phyloP scores from a whole-genome alignment of 2,329 filamentous ascomycete species.

The Phoma sp. region DNA sequence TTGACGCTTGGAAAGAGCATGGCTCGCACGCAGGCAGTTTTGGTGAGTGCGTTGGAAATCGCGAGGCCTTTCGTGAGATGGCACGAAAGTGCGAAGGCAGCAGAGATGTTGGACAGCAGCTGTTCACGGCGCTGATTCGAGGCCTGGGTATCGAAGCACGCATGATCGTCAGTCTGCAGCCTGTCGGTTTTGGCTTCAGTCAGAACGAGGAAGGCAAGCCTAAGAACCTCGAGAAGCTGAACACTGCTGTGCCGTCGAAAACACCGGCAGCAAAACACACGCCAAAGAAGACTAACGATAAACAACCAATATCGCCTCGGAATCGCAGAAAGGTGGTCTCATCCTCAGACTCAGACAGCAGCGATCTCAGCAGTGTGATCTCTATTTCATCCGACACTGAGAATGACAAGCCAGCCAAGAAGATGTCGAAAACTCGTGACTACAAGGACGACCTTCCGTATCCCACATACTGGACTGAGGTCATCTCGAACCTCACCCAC shows the following conservation, averaged over 20 bases:
- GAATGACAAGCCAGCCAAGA: conserved; percentile 59
- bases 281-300: conserved; percentile 10
- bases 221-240: conserved; percentile 43
- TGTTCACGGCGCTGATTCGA: conserved; percentile 85
- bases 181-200: conserved; percentile 88
- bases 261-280: not conserved
- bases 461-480: conserved; percentile 93
- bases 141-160: conserved; percentile 82
- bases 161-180: conserved; percentile 84
- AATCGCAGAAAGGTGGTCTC: conserved; percentile 13
- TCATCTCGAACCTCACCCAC: conserved; percentile 79
- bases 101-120: conserved; percentile 83
- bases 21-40: conserved; percentile 68
- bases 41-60: conserved; percentile 74
- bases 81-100: conserved; percentile 79
- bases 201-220: conserved; percentile 79
- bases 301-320: conserved; percentile 7
- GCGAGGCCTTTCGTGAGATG: conserved; percentile 71
- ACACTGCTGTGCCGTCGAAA: not conserved
- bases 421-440: conserved; percentile 51
- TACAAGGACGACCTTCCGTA: conserved; percentile 81
- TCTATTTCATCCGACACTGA: conserved; percentile 56
- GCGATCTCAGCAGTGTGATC: conserved; percentile 51
- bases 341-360: conserved; percentile 54
- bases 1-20: conserved; percentile 71